Evolutionary conservation across 495 filamentous ascomycete species (phyloP).

Genomic region (Penicillium waksmanii): DNA sequence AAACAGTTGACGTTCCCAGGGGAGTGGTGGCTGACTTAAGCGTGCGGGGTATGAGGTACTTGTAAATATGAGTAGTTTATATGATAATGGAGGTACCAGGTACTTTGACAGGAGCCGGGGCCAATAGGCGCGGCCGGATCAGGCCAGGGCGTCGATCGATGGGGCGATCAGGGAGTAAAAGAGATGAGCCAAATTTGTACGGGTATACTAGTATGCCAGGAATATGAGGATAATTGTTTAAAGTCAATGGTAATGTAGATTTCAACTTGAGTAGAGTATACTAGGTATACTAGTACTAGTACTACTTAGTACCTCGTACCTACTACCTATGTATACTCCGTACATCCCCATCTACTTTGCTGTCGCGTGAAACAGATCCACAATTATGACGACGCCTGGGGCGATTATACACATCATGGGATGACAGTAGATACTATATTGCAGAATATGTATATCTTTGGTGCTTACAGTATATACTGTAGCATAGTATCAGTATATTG

Average conservation of each 20-base stretch:
- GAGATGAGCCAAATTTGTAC: neutral
- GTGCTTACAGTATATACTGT: no score
- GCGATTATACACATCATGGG: neutral
- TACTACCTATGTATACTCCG: no score
- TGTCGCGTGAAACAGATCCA: constrained; percentile 17
- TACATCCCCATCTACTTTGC: no score
- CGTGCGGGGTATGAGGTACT: constrained; percentile 5
- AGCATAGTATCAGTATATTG: no score
- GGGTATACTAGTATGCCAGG: neutral
- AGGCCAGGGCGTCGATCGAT: constrained; percentile 28
- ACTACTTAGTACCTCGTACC: no score
- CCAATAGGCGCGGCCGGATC: constrained; percentile 28
- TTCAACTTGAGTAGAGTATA: neutral
- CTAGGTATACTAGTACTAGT: neutral
- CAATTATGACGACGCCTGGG: constrained; percentile 21
- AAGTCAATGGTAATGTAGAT: no score
- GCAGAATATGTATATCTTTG: neutral
- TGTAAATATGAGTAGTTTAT: neutral
- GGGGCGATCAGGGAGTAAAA: neutral
- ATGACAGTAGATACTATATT: neutral
- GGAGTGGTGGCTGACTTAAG: constrained; percentile 37
- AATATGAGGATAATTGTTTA: no score
- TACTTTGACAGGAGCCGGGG: neutral
- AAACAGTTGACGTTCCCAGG: constrained; percentile 30
- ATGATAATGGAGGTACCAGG: neutral